These are phyloP conservation scores for Diaporthe velutina DNA, from an alignment of 2,329 filamentous ascomycete genomes.

Conservation along the genomic window DNA sequence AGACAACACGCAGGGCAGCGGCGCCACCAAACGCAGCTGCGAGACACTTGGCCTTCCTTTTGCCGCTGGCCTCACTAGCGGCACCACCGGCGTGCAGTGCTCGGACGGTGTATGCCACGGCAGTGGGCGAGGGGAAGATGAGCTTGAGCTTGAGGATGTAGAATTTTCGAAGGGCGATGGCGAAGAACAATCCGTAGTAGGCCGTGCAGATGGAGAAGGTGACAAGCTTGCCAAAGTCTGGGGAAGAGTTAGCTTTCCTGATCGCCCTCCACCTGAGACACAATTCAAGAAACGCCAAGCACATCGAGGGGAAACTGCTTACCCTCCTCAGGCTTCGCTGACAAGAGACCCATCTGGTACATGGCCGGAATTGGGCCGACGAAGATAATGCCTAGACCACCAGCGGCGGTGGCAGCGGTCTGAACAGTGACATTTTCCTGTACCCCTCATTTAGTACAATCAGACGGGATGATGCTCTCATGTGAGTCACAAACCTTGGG, in stretches of 20 bases:
- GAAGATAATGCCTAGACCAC: constrained; percentile 67
- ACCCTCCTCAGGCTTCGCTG: background rate
- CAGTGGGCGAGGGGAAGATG: constrained; percentile 70
- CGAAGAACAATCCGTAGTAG: constrained; percentile 67
- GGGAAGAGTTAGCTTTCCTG: constrained; percentile 53
- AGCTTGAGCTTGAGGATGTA: constrained; percentile 69
- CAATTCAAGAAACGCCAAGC: background rate
- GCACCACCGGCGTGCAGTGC: constrained; percentile 67
- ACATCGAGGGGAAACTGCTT: background rate
- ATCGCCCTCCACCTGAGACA: background rate
- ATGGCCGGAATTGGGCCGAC: constrained; percentile 68
- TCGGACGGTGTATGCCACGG: constrained; percentile 70
- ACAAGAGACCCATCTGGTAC: constrained; percentile 64
- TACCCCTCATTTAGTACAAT: background rate
- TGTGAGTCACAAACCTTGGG: constrained; percentile 52
- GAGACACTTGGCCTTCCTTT: constrained; percentile 68
- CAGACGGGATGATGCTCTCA: background rate
- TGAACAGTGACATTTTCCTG: constrained; percentile 68
- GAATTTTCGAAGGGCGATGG: constrained; percentile 66
- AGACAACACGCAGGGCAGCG: constrained; percentile 65
- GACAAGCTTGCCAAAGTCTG: constrained; percentile 63
- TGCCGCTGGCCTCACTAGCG: constrained; percentile 59
- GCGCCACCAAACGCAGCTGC: constrained; percentile 61
- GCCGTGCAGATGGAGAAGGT: constrained; percentile 63
- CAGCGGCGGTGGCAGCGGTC: constrained; percentile 66